phyloP scores from a whole-genome alignment of 2,329 filamentous ascomycete genomes.

The Trichoderma afroharzianum region DNA sequence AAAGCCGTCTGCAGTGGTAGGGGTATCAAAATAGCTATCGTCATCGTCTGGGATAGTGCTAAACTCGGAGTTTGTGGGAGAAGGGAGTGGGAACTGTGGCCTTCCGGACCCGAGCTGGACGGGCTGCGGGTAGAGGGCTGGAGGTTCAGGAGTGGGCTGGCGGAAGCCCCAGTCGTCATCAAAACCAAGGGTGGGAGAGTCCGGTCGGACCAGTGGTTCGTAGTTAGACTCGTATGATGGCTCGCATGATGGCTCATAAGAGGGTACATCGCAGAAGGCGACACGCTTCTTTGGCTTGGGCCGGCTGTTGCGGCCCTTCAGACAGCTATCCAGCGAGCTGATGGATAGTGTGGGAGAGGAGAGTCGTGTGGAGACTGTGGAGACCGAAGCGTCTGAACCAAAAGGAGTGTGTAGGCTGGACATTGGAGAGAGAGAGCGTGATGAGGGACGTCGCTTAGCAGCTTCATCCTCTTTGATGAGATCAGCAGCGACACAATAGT shows the following conservation, averaged over 20 bases:
- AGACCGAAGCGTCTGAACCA: conserved; percentile 44
- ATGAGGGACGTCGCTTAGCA: conserved; percentile 36
- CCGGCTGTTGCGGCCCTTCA: conserved; percentile 13
- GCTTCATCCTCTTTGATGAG: conserved; percentile 47
- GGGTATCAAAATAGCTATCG: background rate
- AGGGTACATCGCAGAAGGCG: conserved; percentile 33
- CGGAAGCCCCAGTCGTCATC: conserved; percentile 42
- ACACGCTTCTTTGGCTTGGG: conserved; percentile 39
- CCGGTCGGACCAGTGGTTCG: conserved; percentile 53
- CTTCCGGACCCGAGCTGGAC: background rate
- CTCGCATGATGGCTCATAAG: conserved; percentile 30
- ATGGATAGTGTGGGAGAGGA: conserved; percentile 47
- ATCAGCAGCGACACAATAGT: conserved; percentile 48
- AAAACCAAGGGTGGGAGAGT: conserved; percentile 58
- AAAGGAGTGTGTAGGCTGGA: conserved; percentile 46
- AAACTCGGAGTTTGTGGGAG: conserved; percentile 13
- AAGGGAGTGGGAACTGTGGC: conserved; percentile 7
- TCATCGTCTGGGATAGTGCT: conserved; percentile 18
- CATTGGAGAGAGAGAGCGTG: conserved; percentile 38
- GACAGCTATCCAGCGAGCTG: conserved; percentile 18
- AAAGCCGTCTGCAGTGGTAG: conserved; percentile 31
- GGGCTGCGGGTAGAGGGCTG: conserved; percentile 15
- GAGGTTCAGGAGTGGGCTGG: conserved; percentile 24
- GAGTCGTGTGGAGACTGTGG: conserved; percentile 40
- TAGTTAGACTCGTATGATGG: conserved; percentile 32